Percentiles rank a stretch among this genome's conserved stretches.
phyloP scores from a whole-genome alignment of 2,329 filamentous ascomycete species.

The Xylariales sp. region DNA sequence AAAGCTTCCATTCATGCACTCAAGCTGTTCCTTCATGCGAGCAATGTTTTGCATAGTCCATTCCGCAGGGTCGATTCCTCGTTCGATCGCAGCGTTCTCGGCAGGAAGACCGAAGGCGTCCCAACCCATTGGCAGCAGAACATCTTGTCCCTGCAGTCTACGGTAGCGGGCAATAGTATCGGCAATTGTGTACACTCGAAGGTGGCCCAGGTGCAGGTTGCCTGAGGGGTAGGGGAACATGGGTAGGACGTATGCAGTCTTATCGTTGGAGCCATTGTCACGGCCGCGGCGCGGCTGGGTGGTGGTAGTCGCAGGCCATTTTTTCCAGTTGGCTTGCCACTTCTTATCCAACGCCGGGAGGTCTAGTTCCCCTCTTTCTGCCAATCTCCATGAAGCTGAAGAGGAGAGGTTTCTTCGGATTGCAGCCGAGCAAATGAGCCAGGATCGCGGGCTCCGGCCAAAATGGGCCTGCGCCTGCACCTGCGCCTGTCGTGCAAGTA shows the following conservation, averaged over 20 bases:
- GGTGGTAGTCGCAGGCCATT: constrained; percentile 5
- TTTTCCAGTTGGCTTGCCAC: constrained; percentile 46
- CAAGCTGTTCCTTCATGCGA: constrained; percentile 79
- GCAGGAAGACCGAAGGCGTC: constrained; percentile 88
- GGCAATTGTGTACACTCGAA: constrained; percentile 86
- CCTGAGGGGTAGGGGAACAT: constrained; percentile 96
- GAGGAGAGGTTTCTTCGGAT: not conserved
- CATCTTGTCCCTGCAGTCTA: constrained; percentile 67
- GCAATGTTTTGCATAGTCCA: constrained; percentile 82
- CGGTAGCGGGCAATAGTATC: constrained; percentile 78
- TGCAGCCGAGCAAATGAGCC: not conserved
- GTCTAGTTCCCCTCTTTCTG: constrained; percentile 27
- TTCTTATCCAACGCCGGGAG: constrained; percentile 44
- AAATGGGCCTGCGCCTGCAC: constrained; percentile 4
- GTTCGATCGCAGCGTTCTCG: constrained; percentile 85
- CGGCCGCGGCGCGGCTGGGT: not conserved
- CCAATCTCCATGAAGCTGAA: not conserved
- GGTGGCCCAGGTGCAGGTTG: constrained; percentile 78
- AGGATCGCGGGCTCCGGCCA: not conserved
- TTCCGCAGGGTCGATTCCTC: constrained; percentile 68
- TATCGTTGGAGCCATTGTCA: no score
- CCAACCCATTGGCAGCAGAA: constrained; percentile 90
- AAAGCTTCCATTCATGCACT: constrained; percentile 75
- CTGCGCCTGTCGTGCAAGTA: constrained; percentile 3
- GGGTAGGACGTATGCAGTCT: constrained; percentile 70